phyloP scores from a whole-genome alignment of 2,329 filamentous ascomycete species.

The Tothia fuscella region DNA sequence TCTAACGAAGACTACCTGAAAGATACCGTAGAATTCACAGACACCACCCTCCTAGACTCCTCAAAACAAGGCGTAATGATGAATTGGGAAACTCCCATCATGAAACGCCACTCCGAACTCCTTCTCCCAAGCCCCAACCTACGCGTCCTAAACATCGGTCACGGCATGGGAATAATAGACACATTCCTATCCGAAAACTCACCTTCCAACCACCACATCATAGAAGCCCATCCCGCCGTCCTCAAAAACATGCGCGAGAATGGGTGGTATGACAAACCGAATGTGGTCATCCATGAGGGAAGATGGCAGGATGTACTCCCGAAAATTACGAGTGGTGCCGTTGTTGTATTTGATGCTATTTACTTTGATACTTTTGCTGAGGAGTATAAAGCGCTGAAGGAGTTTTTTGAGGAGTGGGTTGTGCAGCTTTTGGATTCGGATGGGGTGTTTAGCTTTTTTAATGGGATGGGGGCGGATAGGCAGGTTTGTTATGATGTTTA shows the following conservation, averaged over 20 bases:
- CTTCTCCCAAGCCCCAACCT: constrained; percentile 28
- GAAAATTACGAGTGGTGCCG: constrained; percentile 26
- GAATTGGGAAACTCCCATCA: constrained; percentile 40
- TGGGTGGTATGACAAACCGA: constrained; percentile 37
- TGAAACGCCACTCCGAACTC: constrained; percentile 33
- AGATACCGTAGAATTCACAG: constrained; percentile 35
- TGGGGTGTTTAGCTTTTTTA: constrained; percentile 51
- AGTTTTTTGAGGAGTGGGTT: constrained; percentile 81
- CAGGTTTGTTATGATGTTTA: constrained; percentile 95
- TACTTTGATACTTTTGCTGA: constrained; percentile 99
- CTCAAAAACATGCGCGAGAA: constrained; percentile 32
- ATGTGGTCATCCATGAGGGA: constrained; percentile 37
- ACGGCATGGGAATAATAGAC: constrained; percentile 41
- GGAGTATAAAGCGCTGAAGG: constrained; percentile 71
- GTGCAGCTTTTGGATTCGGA: constrained; percentile 60
- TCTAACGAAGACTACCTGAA: constrained; percentile 37
- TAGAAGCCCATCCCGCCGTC: constrained; percentile 40
- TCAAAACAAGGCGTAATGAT: constrained; percentile 42
- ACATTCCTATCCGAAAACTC: constrained; percentile 32
- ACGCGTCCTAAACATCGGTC: constrained; percentile 37
- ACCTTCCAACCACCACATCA: constrained; percentile 36
- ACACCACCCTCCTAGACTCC: constrained; percentile 34
- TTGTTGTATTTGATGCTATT: constrained; percentile 40
- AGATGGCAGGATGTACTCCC: constrained; percentile 39
- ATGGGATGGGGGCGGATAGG: constrained; percentile 78